Evolutionary conservation across 179 eudicot species (phyloP).

Genomic region (Beta lomatogona): DNA sequence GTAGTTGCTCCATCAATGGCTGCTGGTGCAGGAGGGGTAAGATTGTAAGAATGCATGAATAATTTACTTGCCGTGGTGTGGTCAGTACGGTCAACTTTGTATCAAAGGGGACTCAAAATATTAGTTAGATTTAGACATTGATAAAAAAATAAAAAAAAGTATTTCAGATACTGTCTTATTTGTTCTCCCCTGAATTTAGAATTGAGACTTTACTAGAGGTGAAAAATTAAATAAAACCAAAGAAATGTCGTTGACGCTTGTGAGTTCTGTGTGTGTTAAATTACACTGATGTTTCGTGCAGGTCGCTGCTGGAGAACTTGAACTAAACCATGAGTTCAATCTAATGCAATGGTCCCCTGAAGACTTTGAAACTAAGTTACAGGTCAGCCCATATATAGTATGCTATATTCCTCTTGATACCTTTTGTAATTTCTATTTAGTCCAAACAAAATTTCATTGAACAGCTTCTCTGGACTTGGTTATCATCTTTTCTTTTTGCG

Average conservation of each 20-base stretch:
- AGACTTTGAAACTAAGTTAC: constrained; percentile 92
- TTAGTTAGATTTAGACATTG: not conserved
- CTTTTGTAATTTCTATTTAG: not conserved
- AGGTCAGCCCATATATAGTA: constrained; percentile 46
- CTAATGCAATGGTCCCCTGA: constrained; percentile 83
- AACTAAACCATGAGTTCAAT: constrained; percentile 69
- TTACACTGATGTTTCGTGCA: constrained; percentile 36
- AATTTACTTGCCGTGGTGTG: constrained; percentile 15
- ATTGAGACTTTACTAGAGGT: not conserved
- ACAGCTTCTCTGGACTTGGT: not conserved
- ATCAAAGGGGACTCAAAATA: not conserved
- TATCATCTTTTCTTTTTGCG: not conserved
- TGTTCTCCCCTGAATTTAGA: not conserved
- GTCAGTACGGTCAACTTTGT: not conserved
- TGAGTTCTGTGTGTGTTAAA: not conserved
- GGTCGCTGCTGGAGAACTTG: constrained; percentile 99
- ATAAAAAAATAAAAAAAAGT: not conserved
- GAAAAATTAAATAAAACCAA: not conserved
- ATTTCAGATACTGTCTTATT: not conserved
- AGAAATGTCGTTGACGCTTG: not conserved
- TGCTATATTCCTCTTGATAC: not conserved
- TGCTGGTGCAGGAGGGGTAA: constrained; percentile 99
- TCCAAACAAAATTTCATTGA: not conserved
- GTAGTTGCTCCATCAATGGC: constrained; percentile 96
- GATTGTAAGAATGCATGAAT: constrained; percentile 42